phyloP scores from a whole-genome alignment of 2,329 filamentous ascomycete genomes.

The Kalaharituber pfeilii region DNA sequence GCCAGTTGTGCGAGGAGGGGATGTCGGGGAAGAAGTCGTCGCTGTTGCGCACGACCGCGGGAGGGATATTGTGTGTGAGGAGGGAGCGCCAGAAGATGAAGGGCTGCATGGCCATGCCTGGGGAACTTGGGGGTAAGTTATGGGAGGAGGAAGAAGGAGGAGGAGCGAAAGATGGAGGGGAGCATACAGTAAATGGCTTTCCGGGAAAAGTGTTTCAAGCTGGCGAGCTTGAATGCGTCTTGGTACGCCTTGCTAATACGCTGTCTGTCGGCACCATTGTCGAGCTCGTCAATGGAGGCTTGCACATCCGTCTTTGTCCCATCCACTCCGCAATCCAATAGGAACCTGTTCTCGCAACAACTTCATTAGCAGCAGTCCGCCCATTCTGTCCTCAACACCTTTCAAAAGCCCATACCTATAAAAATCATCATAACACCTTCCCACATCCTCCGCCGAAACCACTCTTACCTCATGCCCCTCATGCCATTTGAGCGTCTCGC shows the following conservation, averaged over 20 bases:
- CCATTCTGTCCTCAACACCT: background rate
- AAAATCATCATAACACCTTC: slow-evolving; percentile 73
- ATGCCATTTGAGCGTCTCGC: slow-evolving; percentile 39
- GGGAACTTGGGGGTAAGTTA: background rate
- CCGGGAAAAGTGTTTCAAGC: slow-evolving; percentile 56
- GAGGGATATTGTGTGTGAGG: background rate
- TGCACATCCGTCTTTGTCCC: slow-evolving; percentile 88
- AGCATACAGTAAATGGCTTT: slow-evolving; percentile 90
- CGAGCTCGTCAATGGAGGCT: slow-evolving; percentile 58
- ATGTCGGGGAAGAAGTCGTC: slow-evolving; percentile 62
- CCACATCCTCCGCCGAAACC: slow-evolving; percentile 51
- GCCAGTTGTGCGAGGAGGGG: slow-evolving; percentile 72
- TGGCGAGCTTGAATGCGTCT: slow-evolving; percentile 30
- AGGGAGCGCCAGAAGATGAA: slow-evolving; percentile 1
- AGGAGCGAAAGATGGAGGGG: slow-evolving; percentile 31
- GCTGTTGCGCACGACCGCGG: slow-evolving; percentile 1
- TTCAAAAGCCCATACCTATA: slow-evolving; percentile 38
- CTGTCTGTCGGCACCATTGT: slow-evolving; percentile 4
- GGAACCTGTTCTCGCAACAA: slow-evolving; percentile 46
- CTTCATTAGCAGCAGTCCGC: background rate
- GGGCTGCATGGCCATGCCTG: slow-evolving; percentile 33
- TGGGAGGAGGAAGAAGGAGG: background rate
- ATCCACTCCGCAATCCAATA: slow-evolving; percentile 56
- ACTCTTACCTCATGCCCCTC: slow-evolving; percentile 35
- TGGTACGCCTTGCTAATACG: slow-evolving; percentile 10